These are phyloP conservation scores for Calonectria naviculata DNA, from an alignment of 2,329 filamentous ascomycete species.

Conservation along the genomic window DNA sequence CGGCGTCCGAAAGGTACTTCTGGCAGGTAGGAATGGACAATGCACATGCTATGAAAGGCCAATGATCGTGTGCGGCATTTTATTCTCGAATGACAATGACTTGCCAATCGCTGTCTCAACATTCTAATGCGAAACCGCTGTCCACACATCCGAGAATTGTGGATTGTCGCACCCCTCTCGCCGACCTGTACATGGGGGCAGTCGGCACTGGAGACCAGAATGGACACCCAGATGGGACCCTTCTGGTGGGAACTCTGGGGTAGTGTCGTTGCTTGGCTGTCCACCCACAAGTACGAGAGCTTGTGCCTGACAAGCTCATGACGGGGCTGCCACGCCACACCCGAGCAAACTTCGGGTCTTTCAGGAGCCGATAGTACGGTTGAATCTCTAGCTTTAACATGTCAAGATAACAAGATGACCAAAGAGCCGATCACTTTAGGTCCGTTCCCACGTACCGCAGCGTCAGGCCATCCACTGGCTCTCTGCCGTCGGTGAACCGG, in stretches of 20 bases:
- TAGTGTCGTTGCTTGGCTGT: background rate
- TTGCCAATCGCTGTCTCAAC: background rate
- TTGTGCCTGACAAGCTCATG: background rate
- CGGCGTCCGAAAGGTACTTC: background rate
- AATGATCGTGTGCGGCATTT: conserved; percentile 20
- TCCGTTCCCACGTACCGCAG: conserved; percentile 16
- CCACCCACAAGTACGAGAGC: background rate
- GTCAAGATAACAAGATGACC: background rate
- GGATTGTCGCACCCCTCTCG: background rate
- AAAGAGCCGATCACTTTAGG: background rate
- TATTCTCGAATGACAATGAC: conserved; percentile 13
- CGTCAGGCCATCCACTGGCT: conserved; percentile 13
- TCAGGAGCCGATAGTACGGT: background rate
- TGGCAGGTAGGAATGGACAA: background rate
- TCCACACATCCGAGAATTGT: conserved; percentile 1
- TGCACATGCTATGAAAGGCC: conserved; percentile 4
- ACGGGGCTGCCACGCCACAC: background rate
- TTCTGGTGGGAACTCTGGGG: conserved; percentile 9
- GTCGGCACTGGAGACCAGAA: background rate
- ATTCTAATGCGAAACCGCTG: conserved; percentile 7
- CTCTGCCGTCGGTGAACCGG: background rate
- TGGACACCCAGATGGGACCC: background rate
- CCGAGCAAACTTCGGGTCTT: conserved; percentile 12
- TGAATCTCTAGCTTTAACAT: background rate
- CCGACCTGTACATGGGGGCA: background rate